phyloP scores from a whole-genome alignment of 306 rosid species.

The Datisca glomerata region DNA sequence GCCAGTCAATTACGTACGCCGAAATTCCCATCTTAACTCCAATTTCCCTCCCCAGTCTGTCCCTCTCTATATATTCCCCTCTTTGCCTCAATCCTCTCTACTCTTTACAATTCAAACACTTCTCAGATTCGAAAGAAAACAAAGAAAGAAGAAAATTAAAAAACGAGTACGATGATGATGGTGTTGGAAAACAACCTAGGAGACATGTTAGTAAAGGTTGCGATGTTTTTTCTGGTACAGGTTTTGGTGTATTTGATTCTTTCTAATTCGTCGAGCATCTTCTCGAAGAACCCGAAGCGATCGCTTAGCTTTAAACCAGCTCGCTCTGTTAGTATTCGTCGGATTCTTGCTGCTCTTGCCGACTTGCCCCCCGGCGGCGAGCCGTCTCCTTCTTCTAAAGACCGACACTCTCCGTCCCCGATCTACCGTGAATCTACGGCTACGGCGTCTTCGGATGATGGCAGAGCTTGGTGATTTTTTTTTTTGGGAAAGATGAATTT shows the following conservation, averaged over 20 bases:
- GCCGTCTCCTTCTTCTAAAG: slow-evolving; percentile 35
- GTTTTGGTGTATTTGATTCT: slow-evolving; percentile 72
- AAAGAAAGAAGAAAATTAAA: too few species aligned
- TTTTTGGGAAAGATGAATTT: too few species aligned
- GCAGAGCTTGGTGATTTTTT: too few species aligned
- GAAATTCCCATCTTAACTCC: too few species aligned
- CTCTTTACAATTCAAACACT: too few species aligned
- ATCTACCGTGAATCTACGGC: neutral
- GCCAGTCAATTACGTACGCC: too few species aligned
- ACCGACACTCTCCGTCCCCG: slow-evolving; percentile 20
- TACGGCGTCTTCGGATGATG: too few species aligned
- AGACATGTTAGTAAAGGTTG: slow-evolving; percentile 49
- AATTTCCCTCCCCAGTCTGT: too few species aligned
- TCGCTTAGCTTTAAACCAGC: slow-evolving; percentile 55
- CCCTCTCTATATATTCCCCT: too few species aligned
- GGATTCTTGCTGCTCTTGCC: slow-evolving; percentile 48
- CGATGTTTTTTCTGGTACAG: slow-evolving; percentile 47
- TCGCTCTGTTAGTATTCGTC: slow-evolving; percentile 52
- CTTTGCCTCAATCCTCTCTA: too few species aligned
- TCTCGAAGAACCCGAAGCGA: slow-evolving; percentile 33
- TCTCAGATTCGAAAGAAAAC: too few species aligned
- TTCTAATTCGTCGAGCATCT: slow-evolving; percentile 59
- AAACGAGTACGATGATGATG: slow-evolving; percentile 4
- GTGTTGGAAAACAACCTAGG: slow-evolving; percentile 31
- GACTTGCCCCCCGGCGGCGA: slow-evolving; percentile 61